These are phyloP conservation scores for Flaveria sonorensis DNA, from an alignment of 129 eudicot genomes.

Conservation along the genomic window DNA sequence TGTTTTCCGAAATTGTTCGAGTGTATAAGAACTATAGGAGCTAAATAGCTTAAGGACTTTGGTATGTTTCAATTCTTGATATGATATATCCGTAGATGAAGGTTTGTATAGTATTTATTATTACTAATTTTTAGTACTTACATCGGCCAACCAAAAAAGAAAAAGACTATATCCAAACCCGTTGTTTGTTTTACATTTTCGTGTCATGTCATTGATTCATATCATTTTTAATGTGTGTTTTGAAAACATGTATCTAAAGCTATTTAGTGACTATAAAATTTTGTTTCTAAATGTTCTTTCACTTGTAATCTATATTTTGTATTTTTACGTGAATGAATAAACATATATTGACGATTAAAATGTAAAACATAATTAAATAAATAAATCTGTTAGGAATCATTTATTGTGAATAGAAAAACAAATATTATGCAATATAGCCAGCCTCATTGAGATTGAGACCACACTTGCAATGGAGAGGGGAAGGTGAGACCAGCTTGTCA, in stretches of 20 bases:
- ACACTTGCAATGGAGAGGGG: constrained; percentile 17
- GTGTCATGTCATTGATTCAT: too few species aligned
- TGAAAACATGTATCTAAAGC: background rate
- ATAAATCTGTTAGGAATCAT: background rate
- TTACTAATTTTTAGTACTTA: too few species aligned
- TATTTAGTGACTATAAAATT: background rate
- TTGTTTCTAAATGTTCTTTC: background rate
- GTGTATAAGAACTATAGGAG: too few species aligned
- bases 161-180: too few species aligned
- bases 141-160: too few species aligned
- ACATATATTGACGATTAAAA: background rate
- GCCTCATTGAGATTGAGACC: constrained; percentile 19
- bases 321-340: background rate
- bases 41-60: too few species aligned
- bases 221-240: background rate
- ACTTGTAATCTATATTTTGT: background rate
- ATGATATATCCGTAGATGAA: too few species aligned
- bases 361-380: background rate
- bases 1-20: too few species aligned
- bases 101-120: too few species aligned
- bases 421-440: background rate
- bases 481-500: constrained; percentile 21
- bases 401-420: background rate
- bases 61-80: too few species aligned
- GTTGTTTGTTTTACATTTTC: too few species aligned